phyloP scores from a whole-genome alignment of 1,284 basidiomycete species.

The Puccinia coronata region DNA sequence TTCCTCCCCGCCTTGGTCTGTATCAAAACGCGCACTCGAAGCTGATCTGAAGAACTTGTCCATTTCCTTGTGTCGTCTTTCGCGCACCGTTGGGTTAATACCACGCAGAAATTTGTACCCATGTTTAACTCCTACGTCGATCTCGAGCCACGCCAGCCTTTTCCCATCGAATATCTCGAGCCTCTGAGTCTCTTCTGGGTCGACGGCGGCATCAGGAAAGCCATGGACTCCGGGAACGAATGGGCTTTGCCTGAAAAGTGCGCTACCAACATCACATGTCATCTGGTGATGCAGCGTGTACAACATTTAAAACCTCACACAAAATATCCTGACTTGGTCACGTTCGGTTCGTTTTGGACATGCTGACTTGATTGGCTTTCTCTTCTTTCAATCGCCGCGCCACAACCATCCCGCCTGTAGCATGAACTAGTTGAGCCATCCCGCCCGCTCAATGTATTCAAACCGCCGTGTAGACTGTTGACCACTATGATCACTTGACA shows the following conservation, averaged over 20 bases:
- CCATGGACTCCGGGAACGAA: slow-evolving; percentile 76
- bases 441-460: background rate
- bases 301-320: too few relatives aligned
- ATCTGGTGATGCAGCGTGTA: too few relatives aligned
- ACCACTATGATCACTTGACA: slow-evolving; percentile 54
- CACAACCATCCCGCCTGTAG: slow-evolving; percentile 52
- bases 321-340: background rate
- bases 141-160: slow-evolving; percentile 75
- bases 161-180: slow-evolving; percentile 68
- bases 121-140: slow-evolving; percentile 39
- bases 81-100: background rate
- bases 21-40: too few relatives aligned
- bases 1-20: background rate
- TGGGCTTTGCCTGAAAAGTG: slow-evolving; percentile 80
- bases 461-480: background rate
- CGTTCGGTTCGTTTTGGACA: background rate
- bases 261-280: too few relatives aligned
- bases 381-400: background rate
- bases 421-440: slow-evolving; percentile 13
- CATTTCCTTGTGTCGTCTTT: background rate
- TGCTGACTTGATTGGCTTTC: background rate
- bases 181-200: slow-evolving; percentile 75
- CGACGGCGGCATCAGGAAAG: slow-evolving; percentile 73
- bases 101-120: slow-evolving; percentile 42
- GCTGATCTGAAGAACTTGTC: too few relatives aligned